Percentiles rank a stretch among this genome's conserved stretches.
Conservation (phyloP, 495 filamentous ascomycete species). For the Aspergillus sclerotiicarbonarius region DNA sequence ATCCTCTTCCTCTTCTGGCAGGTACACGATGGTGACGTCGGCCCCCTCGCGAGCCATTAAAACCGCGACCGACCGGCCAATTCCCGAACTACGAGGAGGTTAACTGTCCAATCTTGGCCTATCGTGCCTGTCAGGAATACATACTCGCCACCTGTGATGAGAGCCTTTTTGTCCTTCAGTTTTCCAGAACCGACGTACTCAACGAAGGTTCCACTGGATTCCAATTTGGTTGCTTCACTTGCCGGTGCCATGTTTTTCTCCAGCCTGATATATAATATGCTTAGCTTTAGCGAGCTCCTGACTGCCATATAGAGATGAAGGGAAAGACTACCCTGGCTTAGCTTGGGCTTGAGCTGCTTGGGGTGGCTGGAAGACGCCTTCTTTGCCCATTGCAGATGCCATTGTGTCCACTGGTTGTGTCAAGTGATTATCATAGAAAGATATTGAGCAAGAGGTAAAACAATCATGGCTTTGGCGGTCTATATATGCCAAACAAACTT, state of each 20-base stretch:
- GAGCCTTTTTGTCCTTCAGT: conserved; percentile 46
- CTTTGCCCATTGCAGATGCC: conserved; percentile 24
- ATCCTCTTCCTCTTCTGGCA: conserved; percentile 53
- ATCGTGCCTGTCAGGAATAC: not conserved
- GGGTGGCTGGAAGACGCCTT: conserved; percentile 25
- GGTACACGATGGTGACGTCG: conserved; percentile 54
- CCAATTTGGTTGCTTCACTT: conserved; percentile 28
- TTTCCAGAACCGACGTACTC: conserved; percentile 50
- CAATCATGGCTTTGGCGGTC: not conserved
- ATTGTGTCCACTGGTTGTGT: conserved; percentile 10
- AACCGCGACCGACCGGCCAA: conserved; percentile 53
- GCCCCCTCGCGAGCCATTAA: conserved; percentile 57
- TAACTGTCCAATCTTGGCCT: not conserved
- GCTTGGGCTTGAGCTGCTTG: conserved; percentile 23
- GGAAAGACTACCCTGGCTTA: conserved; percentile 21
- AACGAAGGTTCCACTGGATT: conserved; percentile 29
- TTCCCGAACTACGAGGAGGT: conserved; percentile 42
- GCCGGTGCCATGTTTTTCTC: conserved; percentile 22
- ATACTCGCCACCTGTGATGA: conserved; percentile 59
- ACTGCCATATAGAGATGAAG: not conserved
- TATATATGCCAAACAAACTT: conserved; percentile 1
- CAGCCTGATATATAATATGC: conserved; percentile 11
- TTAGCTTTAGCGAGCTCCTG: not conserved
- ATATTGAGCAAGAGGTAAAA: not conserved
- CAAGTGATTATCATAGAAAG: not conserved